Evolutionary conservation across 352 stramenopile species (phyloP), one percentile per base, ranked within the genome.

Genomic region (Phytopythium vexans): DNA sequence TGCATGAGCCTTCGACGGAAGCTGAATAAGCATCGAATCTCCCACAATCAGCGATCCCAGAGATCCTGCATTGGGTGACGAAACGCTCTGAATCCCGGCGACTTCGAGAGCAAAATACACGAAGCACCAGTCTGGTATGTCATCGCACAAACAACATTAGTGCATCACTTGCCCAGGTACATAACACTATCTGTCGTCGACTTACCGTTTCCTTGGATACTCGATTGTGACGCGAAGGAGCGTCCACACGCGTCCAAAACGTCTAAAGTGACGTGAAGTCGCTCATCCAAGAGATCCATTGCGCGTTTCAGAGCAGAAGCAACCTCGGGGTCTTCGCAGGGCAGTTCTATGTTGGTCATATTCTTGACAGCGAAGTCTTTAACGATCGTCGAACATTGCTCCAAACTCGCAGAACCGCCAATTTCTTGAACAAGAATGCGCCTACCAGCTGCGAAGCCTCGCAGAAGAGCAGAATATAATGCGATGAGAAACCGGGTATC

Each of bases 1-100:
- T 27, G 35, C 12, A 3, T 50, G 8, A 1, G 57, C 14, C 4
- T 58, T 46, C 6, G 78, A 46, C 0, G 15, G 10, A n/a, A 4
- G 31, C 54, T 52, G 43, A 65, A 70, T 39, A 61, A 77, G 58
- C 54, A 92, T 3, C 31, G 82, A 86, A 49, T 92, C 82, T 1
- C 82, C 77, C 2, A 90, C 61, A 2, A 74, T 40, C 14, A 92
- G 49, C 3, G 77, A 80, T 0, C 79, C 82, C 0, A 92, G 47
- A 3, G 55, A 50, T 21, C 62, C 35, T 7, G 49, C 49, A 8
- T 5, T n/a, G 32, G 64, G 27, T 7, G 54, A 31, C 3, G 60
- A 15, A 33, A 60, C 43, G 48, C 74, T 83, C 0, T 62, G 56
- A 11, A 88, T 60, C 41, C 74, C 48, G 1, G 41, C 12, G 34